phyloP scores from a whole-genome alignment of 1,139 yeast genomes.

The Hansenula lynferdii region DNA sequence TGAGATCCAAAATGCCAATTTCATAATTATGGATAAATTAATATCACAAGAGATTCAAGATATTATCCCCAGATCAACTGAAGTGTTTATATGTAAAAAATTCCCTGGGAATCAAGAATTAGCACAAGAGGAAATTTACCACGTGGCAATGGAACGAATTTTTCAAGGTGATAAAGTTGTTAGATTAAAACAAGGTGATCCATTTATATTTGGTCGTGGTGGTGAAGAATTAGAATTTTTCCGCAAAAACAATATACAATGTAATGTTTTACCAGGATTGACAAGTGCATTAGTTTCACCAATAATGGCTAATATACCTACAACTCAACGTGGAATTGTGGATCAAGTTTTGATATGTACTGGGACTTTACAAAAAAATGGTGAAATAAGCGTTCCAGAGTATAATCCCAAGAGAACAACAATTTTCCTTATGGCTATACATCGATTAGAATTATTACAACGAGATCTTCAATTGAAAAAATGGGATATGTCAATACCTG shows the following conservation, averaged over 20 bases:
- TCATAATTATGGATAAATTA: slow-evolving; percentile 82
- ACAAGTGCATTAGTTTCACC: slow-evolving; percentile 92
- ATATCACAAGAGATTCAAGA: slow-evolving; percentile 87
- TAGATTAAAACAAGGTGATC: slow-evolving; percentile 93
- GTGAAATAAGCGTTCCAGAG: slow-evolving; percentile 78
- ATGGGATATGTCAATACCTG: slow-evolving; percentile 77
- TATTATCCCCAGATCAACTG: slow-evolving; percentile 69
- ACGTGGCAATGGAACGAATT: slow-evolving; percentile 63
- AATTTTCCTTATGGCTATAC: slow-evolving; percentile 85
- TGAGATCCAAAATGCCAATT: slow-evolving; percentile 77
- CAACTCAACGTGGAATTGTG: slow-evolving; percentile 88
- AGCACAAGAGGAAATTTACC: slow-evolving; percentile 81
- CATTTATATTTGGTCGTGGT: slow-evolving; percentile 94
- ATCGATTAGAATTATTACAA: slow-evolving; percentile 72
- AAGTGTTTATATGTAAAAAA: slow-evolving; percentile 83
- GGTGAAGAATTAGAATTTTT: slow-evolving; percentile 86
- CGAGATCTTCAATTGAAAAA: slow-evolving; percentile 46
- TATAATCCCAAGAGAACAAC: slow-evolving; percentile 72
- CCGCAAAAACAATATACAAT: slow-evolving; percentile 57
- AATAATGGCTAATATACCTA: slow-evolving; percentile 75
- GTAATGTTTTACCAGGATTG: slow-evolving; percentile 79
- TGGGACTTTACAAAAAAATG: slow-evolving; percentile 91
- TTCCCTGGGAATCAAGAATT: slow-evolving; percentile 96
- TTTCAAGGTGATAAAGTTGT: slow-evolving; percentile 73
- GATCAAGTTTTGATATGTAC: slow-evolving; percentile 93